Conservation (phyloP, 2,329 filamentous ascomycete species). For the Chaetomiaceae sp. region DNA sequence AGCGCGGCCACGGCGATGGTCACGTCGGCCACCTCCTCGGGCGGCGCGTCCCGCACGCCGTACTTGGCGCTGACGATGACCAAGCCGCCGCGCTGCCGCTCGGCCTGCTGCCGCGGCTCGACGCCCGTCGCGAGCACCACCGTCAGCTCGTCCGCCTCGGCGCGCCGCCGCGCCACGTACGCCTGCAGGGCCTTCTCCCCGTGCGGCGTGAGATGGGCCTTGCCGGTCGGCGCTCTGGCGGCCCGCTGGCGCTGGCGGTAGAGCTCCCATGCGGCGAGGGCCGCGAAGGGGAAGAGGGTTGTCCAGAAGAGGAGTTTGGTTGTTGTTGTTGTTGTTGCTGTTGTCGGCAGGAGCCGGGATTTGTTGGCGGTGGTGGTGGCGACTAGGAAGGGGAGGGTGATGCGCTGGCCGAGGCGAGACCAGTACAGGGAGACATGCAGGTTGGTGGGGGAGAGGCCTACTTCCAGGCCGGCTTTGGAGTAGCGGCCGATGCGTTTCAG, state of each 20-base stretch:
- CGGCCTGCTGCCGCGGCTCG: constrained; percentile 35
- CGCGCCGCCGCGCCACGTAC: constrained; percentile 34
- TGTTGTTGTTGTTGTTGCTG: constrained; percentile 20
- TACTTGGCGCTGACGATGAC: constrained; percentile 48
- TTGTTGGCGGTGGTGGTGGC: constrained; percentile 28
- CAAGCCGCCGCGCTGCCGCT: constrained; percentile 38
- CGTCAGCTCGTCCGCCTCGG: constrained; percentile 44
- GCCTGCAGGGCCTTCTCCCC: constrained; percentile 22
- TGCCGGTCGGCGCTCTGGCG: neutral
- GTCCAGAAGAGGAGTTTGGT: constrained; percentile 37
- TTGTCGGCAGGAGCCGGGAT: too few species aligned
- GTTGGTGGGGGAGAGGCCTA: constrained; percentile 39
- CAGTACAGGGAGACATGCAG: constrained; percentile 46
- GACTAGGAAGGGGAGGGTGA: constrained; percentile 42
- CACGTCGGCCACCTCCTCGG: constrained; percentile 46
- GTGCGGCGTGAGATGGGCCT: neutral
- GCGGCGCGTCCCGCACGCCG: constrained; percentile 35
- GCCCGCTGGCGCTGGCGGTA: constrained; percentile 20
- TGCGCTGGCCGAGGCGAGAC: constrained; percentile 42
- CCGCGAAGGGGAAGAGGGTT: constrained; percentile 37
- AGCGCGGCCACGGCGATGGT: constrained; percentile 46
- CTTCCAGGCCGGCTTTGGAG: constrained; percentile 42
- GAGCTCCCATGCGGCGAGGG: constrained; percentile 37
- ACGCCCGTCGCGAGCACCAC: constrained; percentile 41
- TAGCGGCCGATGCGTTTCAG: constrained; percentile 40